Evolutionary conservation across 2,329 filamentous ascomycete species (phyloP).

Genomic region (Fusarium sp.): DNA sequence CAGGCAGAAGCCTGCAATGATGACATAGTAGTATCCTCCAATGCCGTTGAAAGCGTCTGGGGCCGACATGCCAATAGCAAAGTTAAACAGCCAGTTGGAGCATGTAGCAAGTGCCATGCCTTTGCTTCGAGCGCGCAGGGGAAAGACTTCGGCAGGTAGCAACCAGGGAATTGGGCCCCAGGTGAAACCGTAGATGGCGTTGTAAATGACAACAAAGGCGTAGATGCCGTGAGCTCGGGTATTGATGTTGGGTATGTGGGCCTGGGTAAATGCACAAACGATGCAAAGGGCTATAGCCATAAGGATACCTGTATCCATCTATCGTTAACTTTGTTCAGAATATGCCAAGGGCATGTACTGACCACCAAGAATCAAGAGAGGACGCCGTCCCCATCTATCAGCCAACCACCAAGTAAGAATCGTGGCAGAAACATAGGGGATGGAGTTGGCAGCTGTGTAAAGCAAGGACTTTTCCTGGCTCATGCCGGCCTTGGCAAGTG

Average conservation of each 20-base stretch:
- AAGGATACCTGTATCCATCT: neutral
- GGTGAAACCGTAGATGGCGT: neutral
- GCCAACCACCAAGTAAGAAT: neutral
- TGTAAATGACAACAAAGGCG: neutral
- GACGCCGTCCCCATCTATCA: neutral
- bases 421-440: neutral
- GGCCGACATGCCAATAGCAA: conserved; percentile 52
- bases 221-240: neutral
- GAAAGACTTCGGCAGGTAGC: neutral
- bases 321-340: neutral
- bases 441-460: neutral
- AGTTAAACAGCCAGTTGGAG: conserved; percentile 53
- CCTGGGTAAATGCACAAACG: neutral
- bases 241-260: neutral
- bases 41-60: conserved; percentile 57
- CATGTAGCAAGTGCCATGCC: neutral
- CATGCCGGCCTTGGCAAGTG: neutral
- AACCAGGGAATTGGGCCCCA: neutral
- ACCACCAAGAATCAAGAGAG: neutral
- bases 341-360: neutral
- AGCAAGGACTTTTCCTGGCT: neutral
- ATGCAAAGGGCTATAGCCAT: neutral
- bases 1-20: conserved; percentile 58
- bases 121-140: neutral
- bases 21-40: conserved; percentile 57